A percentile compares a stretch with the other conserved stretches of the same genome.
These are phyloP conservation scores for Schwanniomyces etchellsii DNA, from an alignment of 1,139 yeast genomes.

Conservation along the genomic window DNA sequence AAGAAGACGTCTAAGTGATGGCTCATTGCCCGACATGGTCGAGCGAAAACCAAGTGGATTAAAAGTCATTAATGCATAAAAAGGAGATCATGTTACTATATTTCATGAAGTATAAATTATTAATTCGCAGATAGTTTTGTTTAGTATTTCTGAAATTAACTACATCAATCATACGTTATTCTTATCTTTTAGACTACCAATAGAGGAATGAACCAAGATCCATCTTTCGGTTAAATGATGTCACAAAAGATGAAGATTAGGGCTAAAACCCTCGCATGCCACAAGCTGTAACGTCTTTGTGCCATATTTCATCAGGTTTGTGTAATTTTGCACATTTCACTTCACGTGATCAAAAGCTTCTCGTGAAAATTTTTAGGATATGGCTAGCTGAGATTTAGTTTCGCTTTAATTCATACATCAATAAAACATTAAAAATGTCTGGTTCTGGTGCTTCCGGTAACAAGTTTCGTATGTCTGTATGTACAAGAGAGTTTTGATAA, in stretches of 20 bases:
- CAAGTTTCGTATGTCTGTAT: slow-evolving; percentile 98
- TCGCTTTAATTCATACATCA: slow-evolving; percentile 1
- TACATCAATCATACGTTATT: no score
- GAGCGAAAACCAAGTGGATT: slow-evolving; percentile 41
- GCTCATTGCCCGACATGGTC: slow-evolving; percentile 64
- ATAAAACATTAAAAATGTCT: slow-evolving; percentile 44
- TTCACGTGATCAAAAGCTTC: no score
- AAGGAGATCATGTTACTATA: slow-evolving; percentile 3
- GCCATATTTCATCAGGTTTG: no score
- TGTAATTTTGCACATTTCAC: no score
- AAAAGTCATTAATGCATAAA: slow-evolving; percentile 40
- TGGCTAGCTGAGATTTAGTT: slow-evolving; percentile 2
- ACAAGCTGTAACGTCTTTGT: no score
- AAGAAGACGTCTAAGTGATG: slow-evolving; percentile 57
- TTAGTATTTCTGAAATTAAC: no score
- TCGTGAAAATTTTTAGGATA: slow-evolving; percentile 5
- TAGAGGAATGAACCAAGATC: no score
- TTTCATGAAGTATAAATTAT: background rate
- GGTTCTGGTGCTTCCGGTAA: slow-evolving; percentile 98
- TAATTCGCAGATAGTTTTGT: no score
- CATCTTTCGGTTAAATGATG: no score
- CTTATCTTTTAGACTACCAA: no score
- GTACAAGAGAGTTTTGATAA: slow-evolving; percentile 24
- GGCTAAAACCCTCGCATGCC: no score
- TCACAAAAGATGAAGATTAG: no score